phyloP scores from a whole-genome alignment of 1,284 basidiomycete species.

The Phaffia rhodozyma region DNA sequence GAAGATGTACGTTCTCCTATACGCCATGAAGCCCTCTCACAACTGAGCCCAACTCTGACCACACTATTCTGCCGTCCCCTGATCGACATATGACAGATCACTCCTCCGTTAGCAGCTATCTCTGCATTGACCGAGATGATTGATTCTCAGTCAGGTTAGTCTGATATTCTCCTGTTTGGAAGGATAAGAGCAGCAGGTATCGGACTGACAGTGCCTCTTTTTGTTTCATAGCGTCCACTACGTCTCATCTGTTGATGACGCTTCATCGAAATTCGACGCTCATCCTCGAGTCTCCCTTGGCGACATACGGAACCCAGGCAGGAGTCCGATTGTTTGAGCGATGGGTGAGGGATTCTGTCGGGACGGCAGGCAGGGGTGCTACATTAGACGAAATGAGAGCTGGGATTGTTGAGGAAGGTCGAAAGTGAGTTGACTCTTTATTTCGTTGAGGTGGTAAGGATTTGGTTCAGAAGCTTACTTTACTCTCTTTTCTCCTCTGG shows the following conservation, averaged over 20 bases:
- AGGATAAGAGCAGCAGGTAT: not conserved
- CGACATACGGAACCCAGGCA: conserved; percentile 15
- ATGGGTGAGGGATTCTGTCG: conserved; percentile 18
- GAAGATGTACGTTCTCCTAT: no score
- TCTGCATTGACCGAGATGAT: conserved; percentile 35
- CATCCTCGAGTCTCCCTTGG: conserved; percentile 6
- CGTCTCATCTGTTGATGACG: conserved; percentile 14
- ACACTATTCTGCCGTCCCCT: no score
- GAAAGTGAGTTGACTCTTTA: conserved; percentile 3
- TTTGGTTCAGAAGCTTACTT: not conserved
- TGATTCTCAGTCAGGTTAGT: conserved; percentile 32
- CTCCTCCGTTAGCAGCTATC: conserved; percentile 38
- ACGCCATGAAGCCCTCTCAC: no score
- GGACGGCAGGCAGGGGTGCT: conserved; percentile 4
- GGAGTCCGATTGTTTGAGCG: conserved; percentile 17
- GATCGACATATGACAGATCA: no score
- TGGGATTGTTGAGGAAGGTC: conserved; percentile 11
- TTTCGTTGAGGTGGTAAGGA: not conserved
- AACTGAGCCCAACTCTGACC: no score
- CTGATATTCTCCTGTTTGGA: not conserved
- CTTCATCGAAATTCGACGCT: conserved; percentile 14
- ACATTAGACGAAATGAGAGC: conserved; percentile 14
- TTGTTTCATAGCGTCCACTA: conserved; percentile 1
- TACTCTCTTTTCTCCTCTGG: not conserved
- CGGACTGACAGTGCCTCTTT: not conserved